Evolutionary conservation across 768 basidiomycete genomes (phyloP).

Genomic region (Podaxis sp.): DNA sequence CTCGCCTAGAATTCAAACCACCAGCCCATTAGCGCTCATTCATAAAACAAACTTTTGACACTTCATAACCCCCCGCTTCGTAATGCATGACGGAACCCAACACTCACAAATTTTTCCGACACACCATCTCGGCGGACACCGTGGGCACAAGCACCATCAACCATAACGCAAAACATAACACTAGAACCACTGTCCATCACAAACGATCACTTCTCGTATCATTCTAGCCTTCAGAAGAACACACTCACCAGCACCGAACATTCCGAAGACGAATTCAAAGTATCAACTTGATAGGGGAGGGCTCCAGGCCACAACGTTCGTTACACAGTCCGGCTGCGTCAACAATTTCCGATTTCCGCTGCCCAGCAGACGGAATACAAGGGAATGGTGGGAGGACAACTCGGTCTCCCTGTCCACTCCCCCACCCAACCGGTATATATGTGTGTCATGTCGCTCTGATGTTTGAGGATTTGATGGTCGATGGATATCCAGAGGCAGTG

Average conservation of each 20-base stretch:
- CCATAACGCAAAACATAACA: not conserved
- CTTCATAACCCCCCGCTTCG: not conserved
- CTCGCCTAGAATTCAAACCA: not conserved
- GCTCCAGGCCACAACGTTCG: not conserved
- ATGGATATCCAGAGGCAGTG: not conserved
- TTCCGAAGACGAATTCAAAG: not conserved
- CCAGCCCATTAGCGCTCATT: not conserved
- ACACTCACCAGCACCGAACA: not conserved
- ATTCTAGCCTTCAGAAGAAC: too few species aligned
- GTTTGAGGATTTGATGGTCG: not conserved
- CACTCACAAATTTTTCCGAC: not conserved
- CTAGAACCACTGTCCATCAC: not conserved
- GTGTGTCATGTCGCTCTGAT: not conserved
- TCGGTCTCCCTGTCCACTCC: not conserved
- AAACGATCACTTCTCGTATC: too few species aligned
- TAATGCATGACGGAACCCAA: not conserved
- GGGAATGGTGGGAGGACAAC: not conserved
- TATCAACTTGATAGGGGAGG: not conserved
- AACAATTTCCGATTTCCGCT: conserved; percentile 20
- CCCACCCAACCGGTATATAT: not conserved
- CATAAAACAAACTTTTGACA: not conserved
- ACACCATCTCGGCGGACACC: not conserved
- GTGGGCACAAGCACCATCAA: conserved; percentile 5
- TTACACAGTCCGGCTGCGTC: not conserved
- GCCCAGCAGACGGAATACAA: conserved; percentile 29